phyloP scores from a whole-genome alignment of 2,329 filamentous ascomycete species.

The Colletotrichum tofieldiae region DNA sequence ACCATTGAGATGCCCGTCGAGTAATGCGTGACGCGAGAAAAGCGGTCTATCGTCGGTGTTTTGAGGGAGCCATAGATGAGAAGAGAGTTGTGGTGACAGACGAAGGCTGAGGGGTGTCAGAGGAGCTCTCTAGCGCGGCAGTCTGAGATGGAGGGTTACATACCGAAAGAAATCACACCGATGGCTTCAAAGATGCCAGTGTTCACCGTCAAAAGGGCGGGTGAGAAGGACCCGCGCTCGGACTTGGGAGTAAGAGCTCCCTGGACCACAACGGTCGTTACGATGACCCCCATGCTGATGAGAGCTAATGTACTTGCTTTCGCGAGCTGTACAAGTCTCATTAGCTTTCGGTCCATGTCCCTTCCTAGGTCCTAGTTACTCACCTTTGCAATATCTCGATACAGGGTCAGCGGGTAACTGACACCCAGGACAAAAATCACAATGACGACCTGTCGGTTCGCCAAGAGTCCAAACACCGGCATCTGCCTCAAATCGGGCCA shows the following conservation, averaged over 20 bases:
- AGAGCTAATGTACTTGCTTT: conserved; percentile 96
- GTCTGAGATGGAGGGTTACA: background rate
- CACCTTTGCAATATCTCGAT: conserved; percentile 97
- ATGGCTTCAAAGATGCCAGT: conserved; percentile 94
- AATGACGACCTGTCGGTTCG: conserved; percentile 87
- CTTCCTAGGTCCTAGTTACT: conserved; percentile 41
- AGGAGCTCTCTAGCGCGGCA: conserved; percentile 1
- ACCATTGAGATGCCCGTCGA: conserved; percentile 91
- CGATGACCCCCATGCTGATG: conserved; percentile 92
- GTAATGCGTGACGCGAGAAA: conserved; percentile 93
- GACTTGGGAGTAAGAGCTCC: conserved; percentile 81
- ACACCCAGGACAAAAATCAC: conserved; percentile 88
- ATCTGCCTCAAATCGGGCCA: conserved; percentile 83
- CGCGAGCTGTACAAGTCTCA: conserved; percentile 75
- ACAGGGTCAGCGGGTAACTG: conserved; percentile 92
- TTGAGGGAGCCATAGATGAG: conserved; percentile 96
- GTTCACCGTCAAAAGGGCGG: conserved; percentile 83
- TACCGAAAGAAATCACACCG: conserved; percentile 97
- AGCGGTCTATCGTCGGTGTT: conserved; percentile 96
- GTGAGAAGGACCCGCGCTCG: conserved; percentile 79
- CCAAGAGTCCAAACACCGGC: conserved; percentile 86
- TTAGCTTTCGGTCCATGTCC: conserved; percentile 22
- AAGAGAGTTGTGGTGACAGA: conserved; percentile 93
- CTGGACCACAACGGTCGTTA: conserved; percentile 90
- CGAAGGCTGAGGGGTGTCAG: conserved; percentile 68